Conservation (phyloP, 129 eudicot species). For the Flaveria ramosissima region DNA sequence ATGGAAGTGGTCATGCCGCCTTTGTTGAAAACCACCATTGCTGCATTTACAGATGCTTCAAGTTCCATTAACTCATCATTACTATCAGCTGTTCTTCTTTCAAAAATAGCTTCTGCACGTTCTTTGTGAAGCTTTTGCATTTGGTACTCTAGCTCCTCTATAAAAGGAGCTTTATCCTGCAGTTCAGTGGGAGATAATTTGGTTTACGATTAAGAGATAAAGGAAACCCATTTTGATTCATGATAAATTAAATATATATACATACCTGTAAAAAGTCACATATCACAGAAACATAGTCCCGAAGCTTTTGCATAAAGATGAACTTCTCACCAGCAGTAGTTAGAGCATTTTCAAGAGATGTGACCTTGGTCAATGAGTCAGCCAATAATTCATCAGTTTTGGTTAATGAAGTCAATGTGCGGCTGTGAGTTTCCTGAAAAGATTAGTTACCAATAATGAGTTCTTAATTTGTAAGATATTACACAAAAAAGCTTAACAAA, state of each 20-base stretch:
- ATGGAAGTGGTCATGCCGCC: slow-evolving; percentile 52
- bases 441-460: background rate
- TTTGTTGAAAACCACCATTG: slow-evolving; percentile 57
- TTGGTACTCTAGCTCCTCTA: slow-evolving; percentile 92
- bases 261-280: slow-evolving; percentile 95
- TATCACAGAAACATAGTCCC: slow-evolving; percentile 85
- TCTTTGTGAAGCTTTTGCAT: slow-evolving; percentile 91
- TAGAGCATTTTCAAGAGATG: slow-evolving; percentile 60
- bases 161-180: slow-evolving; percentile 85
- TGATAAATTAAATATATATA: background rate
- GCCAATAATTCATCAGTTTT: slow-evolving; percentile 75
- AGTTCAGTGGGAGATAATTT: slow-evolving; percentile 10
- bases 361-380: slow-evolving; percentile 62
- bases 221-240: background rate
- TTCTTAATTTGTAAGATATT: background rate
- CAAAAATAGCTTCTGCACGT: slow-evolving; percentile 70
- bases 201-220: background rate
- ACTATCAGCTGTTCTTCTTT: slow-evolving; percentile 78
- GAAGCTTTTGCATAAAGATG: slow-evolving; percentile 97
- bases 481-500: slow-evolving; percentile 4
- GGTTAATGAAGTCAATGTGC: slow-evolving; percentile 54
- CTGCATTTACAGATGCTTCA: slow-evolving; percentile 81
- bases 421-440: slow-evolving; percentile 77
- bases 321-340: slow-evolving; percentile 88
- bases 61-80: slow-evolving; percentile 75